A percentile compares a stretch with the other conserved stretches of the same genome.
Conservation (phyloP, 1,139 yeast species). For the Suhomyces bribrorum region DNA sequence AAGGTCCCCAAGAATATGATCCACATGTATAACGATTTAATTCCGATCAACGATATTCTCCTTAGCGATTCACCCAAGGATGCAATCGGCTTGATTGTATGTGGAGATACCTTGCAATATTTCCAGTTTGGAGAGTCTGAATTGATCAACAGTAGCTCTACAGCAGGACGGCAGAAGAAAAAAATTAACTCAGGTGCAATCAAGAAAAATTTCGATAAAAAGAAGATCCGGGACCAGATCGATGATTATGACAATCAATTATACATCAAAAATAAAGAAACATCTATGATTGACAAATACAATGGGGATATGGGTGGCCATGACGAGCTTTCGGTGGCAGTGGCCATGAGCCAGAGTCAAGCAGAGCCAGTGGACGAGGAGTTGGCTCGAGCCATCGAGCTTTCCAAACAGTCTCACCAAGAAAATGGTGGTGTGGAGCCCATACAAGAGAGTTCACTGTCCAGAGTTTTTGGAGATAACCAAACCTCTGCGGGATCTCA, state of each 20-base stretch:
- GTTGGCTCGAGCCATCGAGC: slow-evolving; percentile 24
- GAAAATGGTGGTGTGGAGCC: slow-evolving; percentile 28
- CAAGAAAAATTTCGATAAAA: slow-evolving; percentile 23
- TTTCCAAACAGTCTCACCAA: slow-evolving; percentile 16
- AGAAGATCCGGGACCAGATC: slow-evolving; percentile 34
- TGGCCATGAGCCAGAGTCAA: slow-evolving; percentile 52
- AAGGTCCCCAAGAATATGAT: slow-evolving; percentile 46
- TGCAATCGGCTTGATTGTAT: slow-evolving; percentile 54
- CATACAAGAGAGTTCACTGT: not conserved
- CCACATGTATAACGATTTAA: slow-evolving; percentile 20
- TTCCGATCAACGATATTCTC: slow-evolving; percentile 45
- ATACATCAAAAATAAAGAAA: slow-evolving; percentile 17
- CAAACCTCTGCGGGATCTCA: not conserved
- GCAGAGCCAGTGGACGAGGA: slow-evolving; percentile 24
- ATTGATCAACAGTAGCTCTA: slow-evolving; percentile 10
- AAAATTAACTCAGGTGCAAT: slow-evolving; percentile 21
- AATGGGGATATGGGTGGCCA: slow-evolving; percentile 43
- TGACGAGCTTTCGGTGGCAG: slow-evolving; percentile 52
- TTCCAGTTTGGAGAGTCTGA: slow-evolving; percentile 56
- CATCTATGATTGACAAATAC: slow-evolving; percentile 42
- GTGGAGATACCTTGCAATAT: slow-evolving; percentile 61
- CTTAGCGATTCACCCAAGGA: slow-evolving; percentile 44
- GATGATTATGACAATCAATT: slow-evolving; percentile 36
- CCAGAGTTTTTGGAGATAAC: not conserved
- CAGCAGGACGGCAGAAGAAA: slow-evolving; percentile 16